Evolutionary conservation across 345 rosid genomes (phyloP).

Genomic region (Eucalyptus regnans): DNA sequence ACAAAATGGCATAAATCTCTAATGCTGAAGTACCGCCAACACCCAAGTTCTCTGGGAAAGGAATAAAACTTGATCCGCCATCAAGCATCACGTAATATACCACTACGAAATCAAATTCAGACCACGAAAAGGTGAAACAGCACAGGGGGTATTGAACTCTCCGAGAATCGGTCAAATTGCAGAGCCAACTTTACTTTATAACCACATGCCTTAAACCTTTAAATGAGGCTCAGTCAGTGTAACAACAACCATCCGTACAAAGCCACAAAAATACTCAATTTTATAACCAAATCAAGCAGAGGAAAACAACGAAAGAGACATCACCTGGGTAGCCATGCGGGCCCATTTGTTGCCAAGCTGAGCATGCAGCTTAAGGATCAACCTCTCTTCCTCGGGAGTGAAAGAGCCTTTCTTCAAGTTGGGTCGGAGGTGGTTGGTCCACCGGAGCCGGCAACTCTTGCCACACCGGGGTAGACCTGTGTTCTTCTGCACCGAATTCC

Average conservation of each 20-base stretch:
- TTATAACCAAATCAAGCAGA: neutral
- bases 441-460: conserved; percentile 16
- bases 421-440: conserved; percentile 14
- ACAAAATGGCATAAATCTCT: neutral
- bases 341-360: conserved; percentile 18
- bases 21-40: neutral
- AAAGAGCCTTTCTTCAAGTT: conserved; percentile 13
- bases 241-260: neutral
- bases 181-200: neutral
- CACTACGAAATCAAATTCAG: neutral
- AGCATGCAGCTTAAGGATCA: conserved; percentile 10
- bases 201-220: neutral
- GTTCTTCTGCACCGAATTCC: conserved; percentile 17
- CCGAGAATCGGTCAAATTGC: neutral
- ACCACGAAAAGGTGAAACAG: neutral
- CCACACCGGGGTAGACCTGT: conserved; percentile 6
- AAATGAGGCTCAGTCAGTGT: neutral
- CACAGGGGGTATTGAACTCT: neutral
- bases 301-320: neutral
- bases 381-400: conserved; percentile 7
- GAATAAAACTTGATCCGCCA: neutral
- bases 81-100: neutral
- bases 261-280: neutral
- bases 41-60: neutral
- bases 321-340: conserved; percentile 13